Conservation (phyloP, 148 eudicot species). For the Heliamphora exappendiculata region DNA sequence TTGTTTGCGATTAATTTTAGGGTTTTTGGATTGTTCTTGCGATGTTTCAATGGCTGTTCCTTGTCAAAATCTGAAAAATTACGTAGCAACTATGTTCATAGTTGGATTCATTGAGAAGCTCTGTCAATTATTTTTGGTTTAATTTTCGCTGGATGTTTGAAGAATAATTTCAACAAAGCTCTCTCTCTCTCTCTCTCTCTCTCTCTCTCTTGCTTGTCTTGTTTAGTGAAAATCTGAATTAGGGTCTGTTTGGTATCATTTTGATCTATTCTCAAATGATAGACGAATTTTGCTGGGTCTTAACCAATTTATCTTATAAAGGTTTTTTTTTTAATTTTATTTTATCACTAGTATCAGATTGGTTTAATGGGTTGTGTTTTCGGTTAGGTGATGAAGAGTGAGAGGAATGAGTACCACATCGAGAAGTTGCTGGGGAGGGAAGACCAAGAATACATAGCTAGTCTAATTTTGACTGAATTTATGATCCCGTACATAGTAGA, state of each 20-base stretch:
- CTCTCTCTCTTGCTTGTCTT: not conserved
- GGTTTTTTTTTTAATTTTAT: not conserved
- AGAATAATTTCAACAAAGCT: not conserved
- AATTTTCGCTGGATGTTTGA: not conserved
- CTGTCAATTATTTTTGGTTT: not conserved
- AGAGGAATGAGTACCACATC: not conserved
- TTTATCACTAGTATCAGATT: not conserved
- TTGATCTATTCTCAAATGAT: too few relatives aligned
- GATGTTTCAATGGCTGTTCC: not conserved
- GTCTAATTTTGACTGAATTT: not conserved
- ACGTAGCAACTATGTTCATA: not conserved
- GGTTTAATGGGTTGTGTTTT: not conserved
- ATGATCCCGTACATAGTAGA: not conserved
- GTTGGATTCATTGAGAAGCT: not conserved
- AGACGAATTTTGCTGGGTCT: not conserved
- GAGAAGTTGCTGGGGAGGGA: not conserved
- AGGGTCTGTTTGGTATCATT: not conserved
- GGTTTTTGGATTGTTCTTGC: not conserved
- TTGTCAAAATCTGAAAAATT: not conserved
- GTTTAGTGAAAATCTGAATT: not conserved
- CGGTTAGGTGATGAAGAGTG: not conserved
- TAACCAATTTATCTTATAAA: not conserved
- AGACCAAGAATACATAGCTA: not conserved
- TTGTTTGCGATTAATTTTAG: not conserved
- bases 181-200: not conserved